Conservation (phyloP, 495 filamentous ascomycete species). For the Aspergillus ostianus region DNA sequence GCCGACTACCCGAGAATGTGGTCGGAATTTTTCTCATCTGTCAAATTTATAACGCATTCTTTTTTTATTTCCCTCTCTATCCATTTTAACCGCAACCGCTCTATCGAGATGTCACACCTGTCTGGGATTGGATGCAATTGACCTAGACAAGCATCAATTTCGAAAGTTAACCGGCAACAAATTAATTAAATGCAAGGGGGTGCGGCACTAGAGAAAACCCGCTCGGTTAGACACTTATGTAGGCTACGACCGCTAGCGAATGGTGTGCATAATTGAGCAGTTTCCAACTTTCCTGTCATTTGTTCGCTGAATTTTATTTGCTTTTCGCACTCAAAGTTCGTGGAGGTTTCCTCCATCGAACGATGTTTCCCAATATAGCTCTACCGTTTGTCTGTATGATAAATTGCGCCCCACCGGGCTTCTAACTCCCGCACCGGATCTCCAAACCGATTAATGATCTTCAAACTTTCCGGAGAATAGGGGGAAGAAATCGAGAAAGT, state of each 20-base stretch:
- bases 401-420: conserved; percentile 2
- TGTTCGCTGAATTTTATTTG: conserved; percentile 3
- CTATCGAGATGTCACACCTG: not conserved
- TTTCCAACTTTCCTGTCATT: conserved; percentile 1
- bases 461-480: conserved; percentile 3
- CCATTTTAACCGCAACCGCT: not conserved
- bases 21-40: no score
- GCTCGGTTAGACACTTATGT: not conserved
- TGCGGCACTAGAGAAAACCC: not conserved
- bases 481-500: not conserved
- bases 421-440: not conserved
- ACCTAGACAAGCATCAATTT: not conserved
- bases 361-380: not conserved
- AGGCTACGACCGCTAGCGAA: not conserved
- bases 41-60: not conserved
- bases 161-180: not conserved
- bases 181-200: not conserved
- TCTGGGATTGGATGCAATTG: not conserved
- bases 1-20: not conserved
- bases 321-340: not conserved
- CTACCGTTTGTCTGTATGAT: not conserved
- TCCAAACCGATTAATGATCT: conserved; percentile 5
- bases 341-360: not conserved
- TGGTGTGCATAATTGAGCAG: not conserved
- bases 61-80: not conserved